Base-by-base conservation (phyloP, 768 basidiomycete species). In the Mycena indigotica region DNA sequence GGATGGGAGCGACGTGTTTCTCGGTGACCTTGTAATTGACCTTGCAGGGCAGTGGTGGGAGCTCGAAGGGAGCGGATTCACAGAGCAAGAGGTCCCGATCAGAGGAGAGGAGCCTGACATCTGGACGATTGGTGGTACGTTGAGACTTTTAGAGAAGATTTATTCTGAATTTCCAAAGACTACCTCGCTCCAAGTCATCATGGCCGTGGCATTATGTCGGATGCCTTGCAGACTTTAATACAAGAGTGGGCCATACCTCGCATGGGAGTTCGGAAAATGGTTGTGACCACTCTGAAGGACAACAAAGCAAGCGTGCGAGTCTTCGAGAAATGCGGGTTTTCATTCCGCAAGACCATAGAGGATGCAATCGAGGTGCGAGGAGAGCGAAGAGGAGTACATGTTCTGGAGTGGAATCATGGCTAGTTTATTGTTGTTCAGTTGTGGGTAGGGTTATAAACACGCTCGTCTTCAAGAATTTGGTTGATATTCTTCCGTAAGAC, bases 131-230 rank as follows among this genome's bases (percentile, higher is more conserved):
- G 88, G 86, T 61, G 77, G 88, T 88, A 67, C 13, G 80, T 58
- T 21, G 10, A 35, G 32, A 35, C 17, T 35, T 35, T 35, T 35
- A 8, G 32, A 8, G 17, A 17, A 17, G 8, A 35, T 35, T 35
- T 17, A 35, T 35, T 35, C 10, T 8, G 8, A 56, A 35, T 58
- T 23, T 39, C 52, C 49, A 35, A 61, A 89, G 88, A 87, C 65
- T 88, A 79, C 60, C 70, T 90, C 40, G 80, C 77, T 5, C 75
- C 83, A 15, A 80, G 79, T 29, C 81, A 87, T 65, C 88, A 89
- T 56, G 77, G 87, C 28, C 77, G 73, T 62, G 88, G 89, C 0
- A 89, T 91, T 60, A 91, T 91, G 89, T 80, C 81, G 23, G 83
- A 81, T n/a, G 86, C 80, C 0, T 65, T 91, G 23, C 69, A 68